These are phyloP conservation scores for Marsdenia floribunda DNA, from an alignment of 257 asterid genomes.

Conservation along the genomic window DNA sequence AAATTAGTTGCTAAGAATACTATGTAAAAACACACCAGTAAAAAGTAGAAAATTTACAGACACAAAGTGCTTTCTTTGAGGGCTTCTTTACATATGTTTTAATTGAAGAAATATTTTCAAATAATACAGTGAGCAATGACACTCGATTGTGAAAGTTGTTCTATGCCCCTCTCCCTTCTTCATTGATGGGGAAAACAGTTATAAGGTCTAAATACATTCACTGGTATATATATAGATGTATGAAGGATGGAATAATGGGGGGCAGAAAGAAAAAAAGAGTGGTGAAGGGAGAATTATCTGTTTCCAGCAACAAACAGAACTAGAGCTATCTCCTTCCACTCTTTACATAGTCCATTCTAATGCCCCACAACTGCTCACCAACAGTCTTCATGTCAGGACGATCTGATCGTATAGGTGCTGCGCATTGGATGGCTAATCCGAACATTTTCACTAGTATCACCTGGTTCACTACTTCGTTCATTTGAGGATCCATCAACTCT, in stretches of 20 bases:
- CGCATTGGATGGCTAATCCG: constrained; percentile 73
- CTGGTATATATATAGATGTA: no score
- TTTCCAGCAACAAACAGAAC: not conserved
- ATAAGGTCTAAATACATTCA: not conserved
- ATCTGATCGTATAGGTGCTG: constrained; percentile 81
- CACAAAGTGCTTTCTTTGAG: not conserved
- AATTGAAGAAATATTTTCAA: not conserved
- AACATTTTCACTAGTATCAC: constrained; percentile 64
- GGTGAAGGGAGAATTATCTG: not conserved
- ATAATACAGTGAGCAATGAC: not conserved
- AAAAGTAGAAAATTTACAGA: not conserved
- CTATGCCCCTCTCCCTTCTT: not conserved
- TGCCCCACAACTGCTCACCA: constrained; percentile 81
- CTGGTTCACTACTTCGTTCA: constrained; percentile 47
- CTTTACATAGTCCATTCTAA: constrained; percentile 72
- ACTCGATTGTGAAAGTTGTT: not conserved
- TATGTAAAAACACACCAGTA: not conserved
- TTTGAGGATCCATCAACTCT: constrained; percentile 72
- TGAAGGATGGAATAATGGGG: no score
- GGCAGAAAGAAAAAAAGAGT: no score
- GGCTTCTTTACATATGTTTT: not conserved
- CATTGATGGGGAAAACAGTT: not conserved
- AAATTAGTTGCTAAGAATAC: no score
- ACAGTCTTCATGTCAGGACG: constrained; percentile 90
- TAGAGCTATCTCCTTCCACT: constrained; percentile 33